Percentiles rank a stretch among this genome's conserved stretches.
These are phyloP conservation scores for Zymoseptoria tritici DNA, from an alignment of 2,329 filamentous ascomycete genomes.

Conservation along the genomic window DNA sequence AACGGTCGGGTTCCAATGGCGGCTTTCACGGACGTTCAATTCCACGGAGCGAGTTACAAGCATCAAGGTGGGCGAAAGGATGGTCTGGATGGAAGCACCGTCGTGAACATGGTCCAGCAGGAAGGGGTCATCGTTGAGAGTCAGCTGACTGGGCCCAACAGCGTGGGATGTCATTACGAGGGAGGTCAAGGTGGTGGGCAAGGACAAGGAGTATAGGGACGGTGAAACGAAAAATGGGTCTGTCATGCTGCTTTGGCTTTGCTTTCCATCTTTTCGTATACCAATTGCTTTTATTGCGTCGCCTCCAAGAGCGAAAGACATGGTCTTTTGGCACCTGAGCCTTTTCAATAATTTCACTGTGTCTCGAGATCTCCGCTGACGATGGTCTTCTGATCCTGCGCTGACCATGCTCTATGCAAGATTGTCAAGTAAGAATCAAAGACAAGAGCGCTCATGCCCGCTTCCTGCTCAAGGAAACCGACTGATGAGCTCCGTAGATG, in stretches of 20 bases:
- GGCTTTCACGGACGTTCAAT: slow-evolving; percentile 43
- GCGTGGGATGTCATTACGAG: not conserved
- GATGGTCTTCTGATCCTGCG: too few species aligned
- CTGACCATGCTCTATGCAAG: too few species aligned
- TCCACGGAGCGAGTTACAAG: slow-evolving; percentile 29
- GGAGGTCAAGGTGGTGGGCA: not conserved
- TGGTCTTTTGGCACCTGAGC: not conserved
- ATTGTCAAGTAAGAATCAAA: not conserved
- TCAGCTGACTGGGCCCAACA: slow-evolving; percentile 1
- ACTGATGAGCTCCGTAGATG: too few species aligned
- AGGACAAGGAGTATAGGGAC: not conserved
- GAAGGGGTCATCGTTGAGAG: slow-evolving; percentile 11
- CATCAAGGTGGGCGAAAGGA: slow-evolving; percentile 25
- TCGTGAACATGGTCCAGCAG: slow-evolving; percentile 43
- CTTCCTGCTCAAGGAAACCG: too few species aligned
- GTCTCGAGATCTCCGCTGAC: not conserved
- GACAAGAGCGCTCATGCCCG: not conserved
- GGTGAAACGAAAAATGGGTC: not conserved
- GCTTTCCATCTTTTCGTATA: not conserved
- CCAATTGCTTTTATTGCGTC: not conserved
- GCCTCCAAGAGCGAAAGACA: not conserved
- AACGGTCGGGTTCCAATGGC: slow-evolving; percentile 33
- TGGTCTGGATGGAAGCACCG: slow-evolving; percentile 27
- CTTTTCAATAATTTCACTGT: not conserved
- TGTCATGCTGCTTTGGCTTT: not conserved